Evolutionary conservation across 495 filamentous ascomycete genomes (phyloP), one percentile per base, ranked within the genome.

Genomic region (Aspergillus asperescens): DNA sequence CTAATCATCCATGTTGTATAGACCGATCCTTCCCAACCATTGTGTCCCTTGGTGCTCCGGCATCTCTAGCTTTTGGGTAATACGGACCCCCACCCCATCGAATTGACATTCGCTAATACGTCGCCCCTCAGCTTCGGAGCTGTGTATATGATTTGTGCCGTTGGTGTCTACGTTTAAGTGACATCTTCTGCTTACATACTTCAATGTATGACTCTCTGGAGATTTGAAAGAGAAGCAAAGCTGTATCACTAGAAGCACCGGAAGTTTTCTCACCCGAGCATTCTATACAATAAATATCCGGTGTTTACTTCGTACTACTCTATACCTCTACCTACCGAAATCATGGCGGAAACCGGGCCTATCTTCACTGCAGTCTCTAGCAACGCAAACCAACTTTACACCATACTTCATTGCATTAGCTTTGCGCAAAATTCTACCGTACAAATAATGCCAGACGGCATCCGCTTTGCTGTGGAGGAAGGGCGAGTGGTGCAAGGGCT

Each of bases 101-200:
- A 9, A 50, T 48, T 40, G 7, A 9, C 38, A 38, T 29, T 23
- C 10, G 38, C 59, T 63, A 56, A 50, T 53, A 12, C 34, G 37
- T 8, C 13, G 63, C 27, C 52, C 5, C 8, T 46, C 64, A 98
- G 93, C 35, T 90, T 96, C 67, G 93, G 94, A 56, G 87, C 92
- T 39, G 90, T 97, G 18, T 95, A 89, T 77, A 92, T 95, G 84
- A 96, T 98, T 66, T 98, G 93, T 71, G 93, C 90, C 19, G 93
- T 90, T 66, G 93, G 93, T 63, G 94, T 98, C 64, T 98, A 98
- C 84, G 93, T 98, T 71, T 98, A 83, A 76, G 65, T 55, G 45
- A 51, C 50, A 25, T 73, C 72, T 44, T 39, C 34, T 45, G 50
- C 35, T 31, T 20, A 52, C 32, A 61, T 57, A 50, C 59, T 52